Conservation (phyloP, 2,329 filamentous ascomycete species). For the Colletotrichum theobromicola region DNA sequence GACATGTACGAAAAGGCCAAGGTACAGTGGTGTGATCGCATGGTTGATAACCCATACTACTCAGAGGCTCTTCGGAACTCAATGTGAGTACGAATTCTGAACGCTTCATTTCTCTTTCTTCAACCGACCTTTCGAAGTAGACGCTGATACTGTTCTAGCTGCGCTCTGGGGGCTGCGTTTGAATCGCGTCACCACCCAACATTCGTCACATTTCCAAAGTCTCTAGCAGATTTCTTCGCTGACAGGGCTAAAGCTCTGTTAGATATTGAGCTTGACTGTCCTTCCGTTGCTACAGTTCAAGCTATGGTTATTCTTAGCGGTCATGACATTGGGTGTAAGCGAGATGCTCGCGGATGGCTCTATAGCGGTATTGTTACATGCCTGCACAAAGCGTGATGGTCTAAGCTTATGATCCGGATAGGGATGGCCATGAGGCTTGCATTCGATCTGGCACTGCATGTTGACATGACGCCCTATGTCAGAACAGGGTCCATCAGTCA, state of each 20-base stretch:
- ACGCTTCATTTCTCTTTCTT: too few relatives aligned
- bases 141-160: conserved; percentile 28
- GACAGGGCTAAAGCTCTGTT: neutral
- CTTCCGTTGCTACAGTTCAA: neutral
- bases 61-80: conserved; percentile 29
- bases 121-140: neutral
- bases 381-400: neutral
- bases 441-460: conserved; percentile 28
- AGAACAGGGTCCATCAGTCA: conserved; percentile 23
- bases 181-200: conserved; percentile 33
- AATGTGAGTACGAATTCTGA: conserved; percentile 25
- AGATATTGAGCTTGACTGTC: neutral
- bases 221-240: conserved; percentile 21
- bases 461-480: conserved; percentile 29
- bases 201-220: conserved; percentile 37
- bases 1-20: conserved; percentile 26
- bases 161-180: conserved; percentile 44
- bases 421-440: conserved; percentile 30
- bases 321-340: neutral
- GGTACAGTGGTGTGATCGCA: neutral
- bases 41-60: conserved; percentile 24
- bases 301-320: neutral
- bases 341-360: neutral
- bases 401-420: conserved; percentile 27
- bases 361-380: neutral